phyloP scores from a whole-genome alignment of 2,329 filamentous ascomycete species.

The Colletotrichum nymphaeae region DNA sequence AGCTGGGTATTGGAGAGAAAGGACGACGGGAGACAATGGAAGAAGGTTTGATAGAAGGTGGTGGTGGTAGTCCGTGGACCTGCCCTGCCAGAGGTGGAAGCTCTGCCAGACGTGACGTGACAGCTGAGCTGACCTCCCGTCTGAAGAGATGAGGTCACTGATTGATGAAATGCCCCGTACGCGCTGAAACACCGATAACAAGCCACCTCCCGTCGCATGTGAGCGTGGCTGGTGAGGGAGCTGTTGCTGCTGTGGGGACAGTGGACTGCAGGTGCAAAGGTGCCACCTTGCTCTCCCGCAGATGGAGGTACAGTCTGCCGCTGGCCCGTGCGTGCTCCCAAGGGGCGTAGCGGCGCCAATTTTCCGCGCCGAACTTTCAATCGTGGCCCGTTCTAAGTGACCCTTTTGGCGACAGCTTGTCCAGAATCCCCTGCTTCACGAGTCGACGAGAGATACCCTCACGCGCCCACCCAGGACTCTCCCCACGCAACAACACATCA shows the following conservation, averaged over 20 bases:
- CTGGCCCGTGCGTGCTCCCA: slow-evolving; percentile 24
- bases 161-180: slow-evolving; percentile 28
- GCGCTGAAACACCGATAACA: slow-evolving; percentile 29
- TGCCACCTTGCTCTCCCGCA: background rate
- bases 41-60: slow-evolving; percentile 15
- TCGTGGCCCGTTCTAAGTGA: slow-evolving; percentile 36
- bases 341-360: slow-evolving; percentile 34
- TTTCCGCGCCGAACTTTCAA: slow-evolving; percentile 36
- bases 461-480: slow-evolving; percentile 27
- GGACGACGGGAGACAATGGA: background rate
- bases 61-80: slow-evolving; percentile 1
- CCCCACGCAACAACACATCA: slow-evolving; percentile 50
- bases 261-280: background rate
- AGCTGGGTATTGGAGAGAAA: background rate
- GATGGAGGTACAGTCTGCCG: background rate
- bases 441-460: slow-evolving; percentile 28
- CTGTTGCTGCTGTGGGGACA: too few species aligned
- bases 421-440: slow-evolving; percentile 36
- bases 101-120: slow-evolving; percentile 25
- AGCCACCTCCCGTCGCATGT: slow-evolving; percentile 22
- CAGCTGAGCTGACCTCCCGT: slow-evolving; percentile 6
- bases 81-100: slow-evolving; percentile 27
- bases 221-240: slow-evolving; percentile 11
- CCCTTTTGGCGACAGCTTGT: slow-evolving; percentile 41
- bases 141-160: slow-evolving; percentile 33